Evolutionary conservation across 2,329 filamentous ascomycete genomes (phyloP).

Genomic region (Neonectria hederae): DNA sequence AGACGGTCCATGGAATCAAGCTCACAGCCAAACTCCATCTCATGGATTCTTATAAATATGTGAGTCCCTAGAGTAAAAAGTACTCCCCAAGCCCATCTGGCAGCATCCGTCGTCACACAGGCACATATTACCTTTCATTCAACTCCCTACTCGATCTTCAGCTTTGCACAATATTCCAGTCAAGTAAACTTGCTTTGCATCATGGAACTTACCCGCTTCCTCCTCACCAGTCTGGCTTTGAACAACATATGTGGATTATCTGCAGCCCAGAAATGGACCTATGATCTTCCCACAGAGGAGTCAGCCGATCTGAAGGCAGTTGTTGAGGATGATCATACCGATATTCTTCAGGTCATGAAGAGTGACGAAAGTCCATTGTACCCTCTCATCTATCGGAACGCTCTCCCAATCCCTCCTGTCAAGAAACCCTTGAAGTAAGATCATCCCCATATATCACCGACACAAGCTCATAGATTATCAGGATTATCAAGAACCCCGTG

Average conservation of each 20-base stretch:
- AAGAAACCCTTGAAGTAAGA: conserved; percentile 54
- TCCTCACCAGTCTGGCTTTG: conserved; percentile 4
- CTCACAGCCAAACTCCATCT: background rate
- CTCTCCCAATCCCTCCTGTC: conserved; percentile 56
- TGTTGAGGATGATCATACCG: conserved; percentile 6
- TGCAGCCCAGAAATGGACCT: conserved; percentile 11
- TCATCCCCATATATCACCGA: conserved; percentile 3
- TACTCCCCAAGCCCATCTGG: background rate
- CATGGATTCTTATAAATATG: background rate
- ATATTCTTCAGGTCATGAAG: background rate
- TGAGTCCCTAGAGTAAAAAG: background rate
- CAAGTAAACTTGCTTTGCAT: background rate
- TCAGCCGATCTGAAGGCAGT: background rate
- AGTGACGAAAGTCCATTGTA: conserved; percentile 8
- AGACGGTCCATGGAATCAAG: background rate
- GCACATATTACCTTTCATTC: background rate
- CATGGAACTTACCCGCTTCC: conserved; percentile 12
- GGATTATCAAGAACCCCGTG: conserved; percentile 48
- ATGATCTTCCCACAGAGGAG: conserved; percentile 14
- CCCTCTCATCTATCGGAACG: conserved; percentile 28
- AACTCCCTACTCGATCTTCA: background rate
- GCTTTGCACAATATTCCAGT: background rate
- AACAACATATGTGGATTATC: conserved; percentile 1
- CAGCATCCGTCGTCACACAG: background rate
- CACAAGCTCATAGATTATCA: conserved; percentile 17